Percentiles rank a stretch among this genome's conserved stretches.
phyloP scores from a whole-genome alignment of 768 basidiomycete species.

The Tricholoma matsutake region DNA sequence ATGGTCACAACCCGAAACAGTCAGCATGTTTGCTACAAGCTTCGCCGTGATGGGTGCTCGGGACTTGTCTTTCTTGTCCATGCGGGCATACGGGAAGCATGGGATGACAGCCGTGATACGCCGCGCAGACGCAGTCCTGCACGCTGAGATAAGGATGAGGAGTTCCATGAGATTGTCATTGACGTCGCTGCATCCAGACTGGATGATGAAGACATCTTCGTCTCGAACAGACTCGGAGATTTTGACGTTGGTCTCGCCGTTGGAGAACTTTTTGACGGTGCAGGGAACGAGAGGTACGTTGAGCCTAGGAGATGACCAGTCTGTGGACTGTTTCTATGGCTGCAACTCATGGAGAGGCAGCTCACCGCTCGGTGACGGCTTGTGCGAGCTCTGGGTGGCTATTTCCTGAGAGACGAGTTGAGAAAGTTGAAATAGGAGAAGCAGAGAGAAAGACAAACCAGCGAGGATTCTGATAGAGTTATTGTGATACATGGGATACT shows the following conservation, averaged over 20 bases:
- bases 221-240: constrained; percentile 95
- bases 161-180: constrained; percentile 99
- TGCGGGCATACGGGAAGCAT: constrained; percentile 94
- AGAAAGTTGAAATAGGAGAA: constrained; percentile 12
- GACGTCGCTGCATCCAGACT: constrained; percentile 84
- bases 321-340: constrained; percentile 40
- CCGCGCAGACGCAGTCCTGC: constrained; percentile 93
- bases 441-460: constrained; percentile 41
- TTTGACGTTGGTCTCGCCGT: constrained; percentile 93
- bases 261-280: constrained; percentile 88
- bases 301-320: constrained; percentile 69
- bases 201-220: constrained; percentile 98
- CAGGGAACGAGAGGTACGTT: constrained; percentile 82
- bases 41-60: constrained; percentile 98
- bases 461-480: constrained; percentile 76
- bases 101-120: constrained; percentile 98
- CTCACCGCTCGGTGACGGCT: constrained; percentile 95
- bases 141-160: constrained; percentile 96
- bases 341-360: constrained; percentile 45
- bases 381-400: constrained; percentile 98
- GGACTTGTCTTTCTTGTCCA: constrained; percentile 98
- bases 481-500: constrained; percentile 66
- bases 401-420: constrained; percentile 64
- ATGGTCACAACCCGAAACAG: constrained; percentile 95
- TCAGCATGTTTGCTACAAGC: constrained; percentile 97